phyloP scores from a whole-genome alignment of 2,329 filamentous ascomycete species.

The Elsinoe fawcettii region DNA sequence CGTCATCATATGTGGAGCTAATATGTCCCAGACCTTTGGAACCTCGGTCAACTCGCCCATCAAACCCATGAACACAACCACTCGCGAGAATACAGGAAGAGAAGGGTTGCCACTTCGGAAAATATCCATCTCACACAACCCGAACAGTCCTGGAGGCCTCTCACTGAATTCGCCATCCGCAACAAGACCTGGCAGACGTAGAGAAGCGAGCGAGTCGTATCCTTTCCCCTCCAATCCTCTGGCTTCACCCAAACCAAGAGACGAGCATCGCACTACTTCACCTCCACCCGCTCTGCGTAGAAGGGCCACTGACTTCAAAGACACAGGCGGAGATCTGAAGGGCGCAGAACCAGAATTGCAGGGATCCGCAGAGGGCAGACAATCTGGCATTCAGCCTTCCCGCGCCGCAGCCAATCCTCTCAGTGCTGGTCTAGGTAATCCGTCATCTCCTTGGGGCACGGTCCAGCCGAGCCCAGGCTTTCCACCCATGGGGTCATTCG shows the following conservation, averaged over 20 bases:
- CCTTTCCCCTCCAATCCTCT: conserved; percentile 44
- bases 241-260: conserved; percentile 57
- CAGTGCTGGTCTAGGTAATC: conserved; percentile 40
- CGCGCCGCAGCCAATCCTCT: conserved; percentile 42
- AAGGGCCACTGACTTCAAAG: conserved; percentile 55
- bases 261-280: conserved; percentile 54
- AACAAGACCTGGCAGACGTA: conserved; percentile 61
- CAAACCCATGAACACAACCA: conserved; percentile 67
- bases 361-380: neutral
- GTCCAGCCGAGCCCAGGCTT: conserved; percentile 56
- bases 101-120: conserved; percentile 63
- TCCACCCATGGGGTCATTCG: conserved; percentile 75
- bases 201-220: conserved; percentile 71
- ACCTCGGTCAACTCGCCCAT: conserved; percentile 88
- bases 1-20: neutral
- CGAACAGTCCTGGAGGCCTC: conserved; percentile 56
- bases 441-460: conserved; percentile 51
- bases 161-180: conserved; percentile 66
- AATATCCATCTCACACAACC: conserved; percentile 63
- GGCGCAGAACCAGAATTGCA: conserved; percentile 28
- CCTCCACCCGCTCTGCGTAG: conserved; percentile 54
- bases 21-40: conserved; percentile 58
- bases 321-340: conserved; percentile 33
- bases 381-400: conserved; percentile 22
- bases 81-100: conserved; percentile 54